Evolutionary conservation across 208 protist species (phyloP).

Genomic region (Acanthamoeba culbertsoni): DNA sequence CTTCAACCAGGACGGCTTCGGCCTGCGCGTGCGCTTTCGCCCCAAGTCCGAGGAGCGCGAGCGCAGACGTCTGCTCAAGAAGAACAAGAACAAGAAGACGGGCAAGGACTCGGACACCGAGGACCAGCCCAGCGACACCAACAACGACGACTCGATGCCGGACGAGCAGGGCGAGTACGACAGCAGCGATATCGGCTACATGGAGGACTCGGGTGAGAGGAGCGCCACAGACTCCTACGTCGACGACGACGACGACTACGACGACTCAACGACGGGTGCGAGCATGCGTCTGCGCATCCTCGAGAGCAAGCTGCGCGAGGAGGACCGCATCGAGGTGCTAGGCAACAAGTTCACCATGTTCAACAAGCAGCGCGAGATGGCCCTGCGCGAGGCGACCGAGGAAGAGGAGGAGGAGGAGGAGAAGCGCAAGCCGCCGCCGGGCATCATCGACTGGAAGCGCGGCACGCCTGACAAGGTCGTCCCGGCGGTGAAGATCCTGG

Average conservation of each 20-base stretch:
- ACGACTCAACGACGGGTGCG: background rate
- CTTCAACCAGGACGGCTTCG: background rate
- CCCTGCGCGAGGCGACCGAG: background rate
- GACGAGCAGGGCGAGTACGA: background rate
- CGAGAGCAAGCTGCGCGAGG: background rate
- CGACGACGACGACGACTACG: background rate
- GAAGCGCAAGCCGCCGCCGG: slow-evolving; percentile 21
- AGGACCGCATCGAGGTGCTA: background rate
- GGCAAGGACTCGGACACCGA: background rate
- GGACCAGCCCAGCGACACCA: background rate
- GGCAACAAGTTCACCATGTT: background rate
- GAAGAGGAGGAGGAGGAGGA: slow-evolving; percentile 35
- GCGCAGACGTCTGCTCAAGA: background rate
- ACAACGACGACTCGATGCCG: background rate
- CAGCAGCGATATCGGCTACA: background rate
- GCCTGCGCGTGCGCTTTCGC: background rate
- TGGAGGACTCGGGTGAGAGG: background rate
- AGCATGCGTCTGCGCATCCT: background rate
- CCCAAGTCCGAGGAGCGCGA: background rate
- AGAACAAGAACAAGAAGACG: slow-evolving; percentile 1
- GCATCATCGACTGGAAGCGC: slow-evolving; percentile 31
- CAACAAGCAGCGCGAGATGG: slow-evolving; percentile 48
- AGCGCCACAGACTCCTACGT: background rate
- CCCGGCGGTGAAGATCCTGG: slow-evolving; percentile 45
- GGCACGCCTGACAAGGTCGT: slow-evolving; percentile 26